Percentiles rank a stretch among this genome's conserved stretches.
Conservation (phyloP, 202 grass and related monocot species). For the Schoenoplectus tabernaemontani region DNA sequence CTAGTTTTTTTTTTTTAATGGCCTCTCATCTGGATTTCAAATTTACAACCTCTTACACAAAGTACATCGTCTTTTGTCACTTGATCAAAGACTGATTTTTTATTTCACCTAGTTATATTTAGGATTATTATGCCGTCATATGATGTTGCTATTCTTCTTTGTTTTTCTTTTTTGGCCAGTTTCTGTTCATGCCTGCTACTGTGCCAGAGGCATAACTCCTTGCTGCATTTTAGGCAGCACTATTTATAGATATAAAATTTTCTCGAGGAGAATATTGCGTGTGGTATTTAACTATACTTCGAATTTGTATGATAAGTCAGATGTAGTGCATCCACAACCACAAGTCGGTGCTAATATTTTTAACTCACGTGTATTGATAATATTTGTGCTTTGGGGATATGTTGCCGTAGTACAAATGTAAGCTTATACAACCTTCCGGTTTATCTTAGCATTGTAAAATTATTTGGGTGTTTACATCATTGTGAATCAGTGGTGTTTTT, state of each 20-base stretch:
- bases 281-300: background rate
- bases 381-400: background rate
- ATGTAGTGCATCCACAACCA: background rate
- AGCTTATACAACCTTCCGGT: background rate
- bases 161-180: slow-evolving; percentile 33
- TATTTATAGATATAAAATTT: background rate
- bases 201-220: slow-evolving; percentile 28
- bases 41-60: too few relatives aligned
- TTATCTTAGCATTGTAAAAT: background rate
- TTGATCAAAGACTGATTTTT: too few relatives aligned
- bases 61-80: too few relatives aligned
- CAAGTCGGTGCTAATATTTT: background rate
- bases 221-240: background rate
- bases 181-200: slow-evolving; percentile 62
- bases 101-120: background rate
- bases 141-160: background rate
- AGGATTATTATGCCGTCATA: background rate
- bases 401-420: background rate
- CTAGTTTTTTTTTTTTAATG: too few relatives aligned
- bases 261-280: background rate
- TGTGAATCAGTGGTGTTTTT: background rate
- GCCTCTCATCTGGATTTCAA: too few relatives aligned
- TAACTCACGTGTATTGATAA: background rate
- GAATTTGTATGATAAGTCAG: background rate
- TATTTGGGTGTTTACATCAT: background rate